phyloP scores from a whole-genome alignment of 2,329 filamentous ascomycete genomes.

The Alternaria angustiovoidea region DNA sequence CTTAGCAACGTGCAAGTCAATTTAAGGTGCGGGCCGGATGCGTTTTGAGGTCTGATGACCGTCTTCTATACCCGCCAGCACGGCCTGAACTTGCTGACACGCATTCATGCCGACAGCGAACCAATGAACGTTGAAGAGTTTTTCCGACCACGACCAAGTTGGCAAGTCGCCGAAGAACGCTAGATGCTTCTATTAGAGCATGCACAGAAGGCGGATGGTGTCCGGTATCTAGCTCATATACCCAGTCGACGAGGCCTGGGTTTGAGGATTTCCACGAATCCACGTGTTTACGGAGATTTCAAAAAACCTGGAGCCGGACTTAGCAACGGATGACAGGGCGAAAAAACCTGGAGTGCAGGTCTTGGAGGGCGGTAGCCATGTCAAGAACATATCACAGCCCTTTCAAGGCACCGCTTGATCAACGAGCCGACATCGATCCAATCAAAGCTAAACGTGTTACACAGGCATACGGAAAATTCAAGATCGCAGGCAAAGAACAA shows the following conservation, averaged over 20 bases:
- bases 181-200: slow-evolving; percentile 4
- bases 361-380: background rate
- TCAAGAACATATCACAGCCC: background rate
- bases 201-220: background rate
- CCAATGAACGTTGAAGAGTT: slow-evolving; percentile 9
- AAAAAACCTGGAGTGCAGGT: background rate
- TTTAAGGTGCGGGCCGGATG: slow-evolving; percentile 19
- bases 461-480: background rate
- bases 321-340: background rate
- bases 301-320: slow-evolving; percentile 6
- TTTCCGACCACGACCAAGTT: slow-evolving; percentile 8
- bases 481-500: background rate
- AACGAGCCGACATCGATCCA: background rate
- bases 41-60: slow-evolving; percentile 19
- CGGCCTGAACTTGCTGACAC: background rate
- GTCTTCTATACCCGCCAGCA: background rate
- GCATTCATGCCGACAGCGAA: slow-evolving; percentile 13
- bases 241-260: slow-evolving; percentile 1
- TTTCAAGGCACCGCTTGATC: background rate
- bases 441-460: background rate
- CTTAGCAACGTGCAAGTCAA: slow-evolving; percentile 8
- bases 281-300: slow-evolving; percentile 2
- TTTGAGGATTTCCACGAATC: slow-evolving; percentile 14
- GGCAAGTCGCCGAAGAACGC: slow-evolving; percentile 13
- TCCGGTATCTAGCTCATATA: slow-evolving; percentile 5